Conservation (phyloP, 768 basidiomycete species). For the Dacryopinax spathularia region DNA sequence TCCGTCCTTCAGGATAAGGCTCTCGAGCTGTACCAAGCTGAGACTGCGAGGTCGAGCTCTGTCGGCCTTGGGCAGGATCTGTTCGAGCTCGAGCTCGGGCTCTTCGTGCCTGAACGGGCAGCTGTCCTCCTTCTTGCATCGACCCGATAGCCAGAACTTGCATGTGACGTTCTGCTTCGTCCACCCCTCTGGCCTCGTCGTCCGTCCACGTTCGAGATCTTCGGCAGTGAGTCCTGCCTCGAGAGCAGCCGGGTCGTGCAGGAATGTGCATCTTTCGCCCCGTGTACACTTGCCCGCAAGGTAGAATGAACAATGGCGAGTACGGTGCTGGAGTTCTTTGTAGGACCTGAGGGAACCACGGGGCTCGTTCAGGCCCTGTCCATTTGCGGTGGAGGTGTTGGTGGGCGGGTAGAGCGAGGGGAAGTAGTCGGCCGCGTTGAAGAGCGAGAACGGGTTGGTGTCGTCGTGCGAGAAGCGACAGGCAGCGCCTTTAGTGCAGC, state of each 20-base stretch:
- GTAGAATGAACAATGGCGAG: neutral
- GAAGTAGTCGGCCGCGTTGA: neutral
- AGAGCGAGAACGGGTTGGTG: neutral
- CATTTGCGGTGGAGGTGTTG: neutral
- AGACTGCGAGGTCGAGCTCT: neutral
- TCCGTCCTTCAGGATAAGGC: neutral
- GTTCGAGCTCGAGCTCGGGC: conserved; percentile 1
- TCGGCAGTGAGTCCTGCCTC: neutral
- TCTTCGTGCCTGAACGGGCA: conserved; percentile 12
- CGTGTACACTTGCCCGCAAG: neutral
- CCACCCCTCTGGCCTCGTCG: neutral
- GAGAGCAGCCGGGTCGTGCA: conserved; percentile 2
- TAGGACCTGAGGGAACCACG: neutral
- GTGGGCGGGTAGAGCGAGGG: conserved; percentile 1
- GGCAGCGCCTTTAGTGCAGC: conserved; percentile 20
- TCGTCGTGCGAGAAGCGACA: conserved; percentile 20
- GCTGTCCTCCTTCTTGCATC: conserved; percentile 5
- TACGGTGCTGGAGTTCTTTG: conserved; percentile 2
- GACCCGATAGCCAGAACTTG: conserved; percentile 6
- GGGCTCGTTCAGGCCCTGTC: neutral
- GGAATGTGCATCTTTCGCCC: neutral
- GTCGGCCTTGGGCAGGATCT: neutral
- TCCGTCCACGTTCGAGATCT: neutral
- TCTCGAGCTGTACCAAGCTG: conserved; percentile 1
- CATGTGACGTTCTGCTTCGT: conserved; percentile 4